Percentiles rank a stretch among this genome's conserved stretches.
phyloP scores from a whole-genome alignment of 129 eudicot genomes.

The Helichrysum umbraculigerum region DNA sequence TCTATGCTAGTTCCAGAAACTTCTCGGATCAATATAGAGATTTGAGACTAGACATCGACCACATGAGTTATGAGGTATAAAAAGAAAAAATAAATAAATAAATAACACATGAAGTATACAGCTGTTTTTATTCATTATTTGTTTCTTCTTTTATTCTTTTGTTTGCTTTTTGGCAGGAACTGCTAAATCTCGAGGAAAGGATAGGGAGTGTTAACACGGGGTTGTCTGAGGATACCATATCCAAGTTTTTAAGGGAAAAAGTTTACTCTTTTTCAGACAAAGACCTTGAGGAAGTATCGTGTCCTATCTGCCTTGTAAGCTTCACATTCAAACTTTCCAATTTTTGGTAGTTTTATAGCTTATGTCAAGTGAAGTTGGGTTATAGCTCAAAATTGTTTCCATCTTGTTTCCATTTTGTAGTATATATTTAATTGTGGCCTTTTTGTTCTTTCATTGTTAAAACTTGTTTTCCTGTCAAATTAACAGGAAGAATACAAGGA shows the following conservation, averaged over 20 bases:
- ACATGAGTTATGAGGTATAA: slow-evolving; percentile 58
- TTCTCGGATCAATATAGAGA: slow-evolving; percentile 53
- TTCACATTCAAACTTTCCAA: background rate
- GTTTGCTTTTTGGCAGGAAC: slow-evolving; percentile 40
- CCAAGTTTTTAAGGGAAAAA: slow-evolving; percentile 41
- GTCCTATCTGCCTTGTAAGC: slow-evolving; percentile 64
- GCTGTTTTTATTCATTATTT: background rate
- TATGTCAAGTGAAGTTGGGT: background rate
- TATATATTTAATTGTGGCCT: background rate
- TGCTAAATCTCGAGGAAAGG: slow-evolving; percentile 57
- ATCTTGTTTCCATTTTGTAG: background rate
- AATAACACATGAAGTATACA: background rate
- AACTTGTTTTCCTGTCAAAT: background rate
- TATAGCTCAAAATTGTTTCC: background rate
- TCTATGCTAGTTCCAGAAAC: slow-evolving; percentile 37
- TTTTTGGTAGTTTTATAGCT: background rate
- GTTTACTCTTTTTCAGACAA: slow-evolving; percentile 7
- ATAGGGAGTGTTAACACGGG: slow-evolving; percentile 59
- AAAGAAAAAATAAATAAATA: too few species aligned
- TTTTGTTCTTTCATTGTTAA: slow-evolving; percentile 5
- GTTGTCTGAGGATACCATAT: slow-evolving; percentile 47
- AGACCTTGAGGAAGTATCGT: slow-evolving; percentile 35
- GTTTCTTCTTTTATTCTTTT: background rate
- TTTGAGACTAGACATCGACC: slow-evolving; percentile 62
- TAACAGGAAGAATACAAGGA: slow-evolving; percentile 55